phyloP scores from a whole-genome alignment of 345 rosid species.

The Hibiscus trionum region DNA sequence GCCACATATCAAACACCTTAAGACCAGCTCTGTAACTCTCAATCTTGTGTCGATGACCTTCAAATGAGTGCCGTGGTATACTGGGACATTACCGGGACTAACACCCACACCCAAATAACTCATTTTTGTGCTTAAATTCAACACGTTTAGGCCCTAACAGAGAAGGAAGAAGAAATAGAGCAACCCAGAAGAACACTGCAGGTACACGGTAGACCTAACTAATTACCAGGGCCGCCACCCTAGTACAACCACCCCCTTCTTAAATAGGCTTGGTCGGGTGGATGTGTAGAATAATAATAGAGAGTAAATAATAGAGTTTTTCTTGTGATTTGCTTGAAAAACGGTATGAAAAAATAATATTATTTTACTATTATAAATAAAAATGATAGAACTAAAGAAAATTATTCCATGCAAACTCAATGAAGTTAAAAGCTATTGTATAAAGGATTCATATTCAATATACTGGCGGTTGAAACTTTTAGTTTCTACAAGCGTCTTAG shows the following conservation, averaged over 20 bases:
- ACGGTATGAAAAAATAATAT: too few species aligned
- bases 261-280: conserved; percentile 16
- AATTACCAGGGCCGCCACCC: neutral
- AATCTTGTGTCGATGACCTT: conserved; percentile 62
- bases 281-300: neutral
- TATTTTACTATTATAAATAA: too few species aligned
- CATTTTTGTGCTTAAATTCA: conserved; percentile 24
- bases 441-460: too few species aligned
- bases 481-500: too few species aligned
- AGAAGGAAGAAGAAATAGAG: neutral
- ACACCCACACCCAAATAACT: conserved; percentile 57
- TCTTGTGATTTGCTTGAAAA: too few species aligned
- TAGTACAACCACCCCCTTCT: conserved; percentile 8
- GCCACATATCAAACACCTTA: conserved; percentile 60
- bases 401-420: too few species aligned
- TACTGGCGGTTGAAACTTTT: too few species aligned
- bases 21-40: conserved; percentile 58
- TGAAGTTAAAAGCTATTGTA: too few species aligned
- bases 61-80: conserved; percentile 37
- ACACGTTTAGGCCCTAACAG: neutral
- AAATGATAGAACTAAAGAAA: too few species aligned
- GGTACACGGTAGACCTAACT: neutral
- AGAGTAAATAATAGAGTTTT: too few species aligned
- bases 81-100: conserved; percentile 59
- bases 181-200: neutral